These are phyloP conservation scores for Mycosphaerella sp. DNA, from an alignment of 2,329 filamentous ascomycete species.

Conservation along the genomic window DNA sequence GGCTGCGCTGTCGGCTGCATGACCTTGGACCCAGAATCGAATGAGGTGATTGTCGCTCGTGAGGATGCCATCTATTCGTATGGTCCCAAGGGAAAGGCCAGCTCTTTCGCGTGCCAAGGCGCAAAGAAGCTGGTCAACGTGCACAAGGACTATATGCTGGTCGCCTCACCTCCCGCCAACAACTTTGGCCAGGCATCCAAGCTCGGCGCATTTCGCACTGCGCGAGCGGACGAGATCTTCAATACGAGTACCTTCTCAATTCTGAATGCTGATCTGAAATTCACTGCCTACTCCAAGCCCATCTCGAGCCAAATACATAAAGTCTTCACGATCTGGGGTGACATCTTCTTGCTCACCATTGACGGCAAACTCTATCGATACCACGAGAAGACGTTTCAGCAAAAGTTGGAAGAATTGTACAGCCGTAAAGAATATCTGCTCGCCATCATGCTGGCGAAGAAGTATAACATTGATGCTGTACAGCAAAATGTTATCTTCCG, in stretches of 20 bases:
- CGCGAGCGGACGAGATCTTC: slow-evolving; percentile 69
- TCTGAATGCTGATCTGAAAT: slow-evolving; percentile 83
- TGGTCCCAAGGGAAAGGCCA: slow-evolving; percentile 72
- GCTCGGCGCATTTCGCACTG: slow-evolving; percentile 66
- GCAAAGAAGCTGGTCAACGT: slow-evolving; percentile 75
- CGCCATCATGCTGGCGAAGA: slow-evolving; percentile 88
- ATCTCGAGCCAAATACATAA: slow-evolving; percentile 72
- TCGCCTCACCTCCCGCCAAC: slow-evolving; percentile 71
- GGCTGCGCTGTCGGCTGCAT: slow-evolving; percentile 95
- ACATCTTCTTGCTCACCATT: slow-evolving; percentile 80
- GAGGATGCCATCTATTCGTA: slow-evolving; percentile 97
- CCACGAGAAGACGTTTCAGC: slow-evolving; percentile 81
- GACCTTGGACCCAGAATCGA: slow-evolving; percentile 71
- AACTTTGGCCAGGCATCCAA: slow-evolving; percentile 52
- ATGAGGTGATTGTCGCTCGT: slow-evolving; percentile 83
- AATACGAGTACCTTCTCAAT: slow-evolving; percentile 83
- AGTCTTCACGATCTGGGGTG: slow-evolving; percentile 82
- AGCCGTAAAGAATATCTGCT: slow-evolving; percentile 87
- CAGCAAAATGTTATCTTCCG: slow-evolving; percentile 91
- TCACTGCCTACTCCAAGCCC: slow-evolving; percentile 83
- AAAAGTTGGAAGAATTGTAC: slow-evolving; percentile 88
- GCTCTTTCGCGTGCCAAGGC: slow-evolving; percentile 85
- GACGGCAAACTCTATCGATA: slow-evolving; percentile 91
- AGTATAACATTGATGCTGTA: slow-evolving; percentile 67
- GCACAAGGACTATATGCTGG: slow-evolving; percentile 77